phyloP scores from a whole-genome alignment of 2,329 filamentous ascomycete species.

The Paraphaeosphaeria sporulosa region DNA sequence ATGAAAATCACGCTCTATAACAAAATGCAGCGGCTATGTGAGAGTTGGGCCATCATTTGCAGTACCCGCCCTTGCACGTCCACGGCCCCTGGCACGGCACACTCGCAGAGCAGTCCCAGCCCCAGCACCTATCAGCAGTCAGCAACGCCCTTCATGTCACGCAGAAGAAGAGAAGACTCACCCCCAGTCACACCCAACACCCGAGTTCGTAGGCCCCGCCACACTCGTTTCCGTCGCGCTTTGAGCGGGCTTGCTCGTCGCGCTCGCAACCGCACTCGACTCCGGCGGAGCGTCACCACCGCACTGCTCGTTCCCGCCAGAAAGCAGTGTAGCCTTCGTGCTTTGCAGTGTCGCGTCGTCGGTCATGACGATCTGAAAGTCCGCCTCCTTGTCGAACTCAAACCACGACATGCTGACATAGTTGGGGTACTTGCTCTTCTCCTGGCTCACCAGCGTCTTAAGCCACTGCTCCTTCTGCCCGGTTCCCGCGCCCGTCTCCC shows the following conservation, averaged over 20 bases:
- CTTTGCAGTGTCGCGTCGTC: conserved; percentile 16
- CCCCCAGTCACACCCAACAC: conserved; percentile 18
- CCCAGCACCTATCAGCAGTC: conserved; percentile 15
- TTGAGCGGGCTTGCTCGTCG: not conserved
- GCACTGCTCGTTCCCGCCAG: conserved; percentile 12
- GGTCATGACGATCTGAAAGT: conserved; percentile 25
- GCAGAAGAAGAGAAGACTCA: conserved; percentile 1
- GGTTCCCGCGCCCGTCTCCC: conserved; percentile 20
- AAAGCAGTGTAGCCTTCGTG: conserved; percentile 18
- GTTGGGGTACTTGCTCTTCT: conserved; percentile 20
- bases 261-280: not conserved
- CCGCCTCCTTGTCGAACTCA: conserved; percentile 24
- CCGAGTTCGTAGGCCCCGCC: not conserved
- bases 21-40: not conserved
- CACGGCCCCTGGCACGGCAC: conserved; percentile 20
- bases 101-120: conserved; percentile 20
- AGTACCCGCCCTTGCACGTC: conserved; percentile 21
- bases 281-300: conserved; percentile 1
- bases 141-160: not conserved
- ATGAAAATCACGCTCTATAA: no score
- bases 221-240: not conserved
- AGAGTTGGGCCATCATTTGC: conserved; percentile 5
- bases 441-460: conserved; percentile 16
- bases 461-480: conserved; percentile 21
- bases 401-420: conserved; percentile 25